Percentiles rank a stretch among this genome's conserved stretches.
phyloP scores from a whole-genome alignment of 768 basidiomycete genomes.

The Rhizopogon roseolus region DNA sequence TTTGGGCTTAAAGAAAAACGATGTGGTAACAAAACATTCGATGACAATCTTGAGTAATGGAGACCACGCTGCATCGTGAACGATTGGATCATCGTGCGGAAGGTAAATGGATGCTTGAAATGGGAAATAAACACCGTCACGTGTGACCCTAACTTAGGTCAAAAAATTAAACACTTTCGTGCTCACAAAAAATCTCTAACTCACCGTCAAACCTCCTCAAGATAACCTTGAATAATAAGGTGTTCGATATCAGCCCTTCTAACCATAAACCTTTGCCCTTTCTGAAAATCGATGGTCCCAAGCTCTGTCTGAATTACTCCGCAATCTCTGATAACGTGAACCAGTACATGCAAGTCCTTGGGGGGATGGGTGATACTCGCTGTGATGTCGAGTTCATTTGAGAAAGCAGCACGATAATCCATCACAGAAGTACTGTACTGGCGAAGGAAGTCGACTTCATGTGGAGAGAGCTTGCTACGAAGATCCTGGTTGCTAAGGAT shows the following conservation, averaged over 20 bases:
- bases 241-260: slow-evolving; percentile 88
- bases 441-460: slow-evolving; percentile 81
- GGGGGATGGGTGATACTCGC: slow-evolving; percentile 81
- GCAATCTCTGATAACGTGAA: slow-evolving; percentile 83
- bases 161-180: neutral
- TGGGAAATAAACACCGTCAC: slow-evolving; percentile 17
- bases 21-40: neutral
- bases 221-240: slow-evolving; percentile 87
- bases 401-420: slow-evolving; percentile 80
- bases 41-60: neutral
- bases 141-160: neutral
- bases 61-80: slow-evolving; percentile 9
- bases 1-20: neutral
- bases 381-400: slow-evolving; percentile 83
- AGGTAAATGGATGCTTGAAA: neutral
- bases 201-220: slow-evolving; percentile 68
- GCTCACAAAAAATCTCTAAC: slow-evolving; percentile 3
- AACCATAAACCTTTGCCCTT: slow-evolving; percentile 88
- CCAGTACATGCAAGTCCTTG: slow-evolving; percentile 84
- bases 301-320: slow-evolving; percentile 90
- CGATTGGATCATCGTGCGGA: no score
- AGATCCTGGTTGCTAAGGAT: slow-evolving; percentile 65
- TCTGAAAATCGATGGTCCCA: slow-evolving; percentile 86
- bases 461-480: slow-evolving; percentile 69
- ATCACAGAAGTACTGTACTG: slow-evolving; percentile 78